Percentiles rank a stretch among this genome's conserved stretches.
Evolutionary conservation across 495 filamentous ascomycete genomes (phyloP).

Genomic region (Aspergillus funiculosus): DNA sequence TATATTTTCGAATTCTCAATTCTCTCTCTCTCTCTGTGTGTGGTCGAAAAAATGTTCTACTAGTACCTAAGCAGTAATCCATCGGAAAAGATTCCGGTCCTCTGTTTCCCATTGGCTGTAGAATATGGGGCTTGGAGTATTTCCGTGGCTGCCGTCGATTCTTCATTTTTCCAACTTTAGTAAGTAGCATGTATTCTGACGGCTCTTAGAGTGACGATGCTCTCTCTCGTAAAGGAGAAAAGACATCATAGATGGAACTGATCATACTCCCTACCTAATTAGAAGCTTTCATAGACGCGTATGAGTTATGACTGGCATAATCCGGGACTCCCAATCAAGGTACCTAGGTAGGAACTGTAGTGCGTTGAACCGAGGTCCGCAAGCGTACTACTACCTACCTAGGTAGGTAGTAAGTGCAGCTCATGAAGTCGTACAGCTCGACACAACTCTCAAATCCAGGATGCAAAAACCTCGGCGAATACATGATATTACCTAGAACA

Average conservation of each 20-base stretch:
- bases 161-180: too few species aligned
- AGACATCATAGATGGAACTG: neutral
- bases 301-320: neutral
- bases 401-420: too few species aligned
- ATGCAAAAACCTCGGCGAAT: too few species aligned
- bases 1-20: too few species aligned
- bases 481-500: too few species aligned
- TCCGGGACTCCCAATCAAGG: neutral
- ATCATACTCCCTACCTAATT: too few species aligned
- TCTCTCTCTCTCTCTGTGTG: neutral
- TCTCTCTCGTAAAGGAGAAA: neutral
- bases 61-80: neutral
- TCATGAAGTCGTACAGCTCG: too few species aligned
- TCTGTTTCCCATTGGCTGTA: neutral
- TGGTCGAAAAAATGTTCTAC: neutral
- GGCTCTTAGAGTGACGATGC: too few species aligned
- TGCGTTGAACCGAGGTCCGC: slow-evolving; percentile 11
- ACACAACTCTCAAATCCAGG: too few species aligned
- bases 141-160: slow-evolving; percentile 3
- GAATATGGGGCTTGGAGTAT: neutral
- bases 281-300: neutral
- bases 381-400: too few species aligned
- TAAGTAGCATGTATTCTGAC: too few species aligned
- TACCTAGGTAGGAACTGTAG: too few species aligned
- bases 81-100: slow-evolving; percentile 5